These are phyloP conservation scores for Chrysoporthe puriensis DNA, from an alignment of 2,329 filamentous ascomycete species.

Conservation along the genomic window DNA sequence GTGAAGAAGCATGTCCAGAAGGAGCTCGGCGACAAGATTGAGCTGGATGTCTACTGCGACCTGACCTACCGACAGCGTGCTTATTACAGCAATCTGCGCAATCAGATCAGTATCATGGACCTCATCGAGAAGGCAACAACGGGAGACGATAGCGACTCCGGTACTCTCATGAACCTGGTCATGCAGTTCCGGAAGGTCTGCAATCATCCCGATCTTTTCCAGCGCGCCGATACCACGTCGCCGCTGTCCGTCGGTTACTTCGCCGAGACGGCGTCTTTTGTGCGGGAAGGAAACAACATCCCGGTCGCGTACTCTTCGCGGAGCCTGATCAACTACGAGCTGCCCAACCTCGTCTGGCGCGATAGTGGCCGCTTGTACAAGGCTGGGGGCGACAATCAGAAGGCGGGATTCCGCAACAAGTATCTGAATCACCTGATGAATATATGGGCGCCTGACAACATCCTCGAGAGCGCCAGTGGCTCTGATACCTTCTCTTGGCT, in stretches of 20 bases:
- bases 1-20: conserved; percentile 99
- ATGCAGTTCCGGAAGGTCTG: conserved; percentile 99
- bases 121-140: conserved; percentile 95
- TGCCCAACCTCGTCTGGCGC: conserved; percentile 83
- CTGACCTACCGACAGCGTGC: conserved; percentile 95
- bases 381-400: conserved; percentile 71
- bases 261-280: conserved; percentile 92
- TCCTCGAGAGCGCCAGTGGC: conserved; percentile 64
- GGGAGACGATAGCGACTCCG: conserved; percentile 92
- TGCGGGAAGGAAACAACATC: conserved; percentile 82
- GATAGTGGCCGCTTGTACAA: conserved; percentile 77
- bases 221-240: conserved; percentile 88
- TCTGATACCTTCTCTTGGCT: conserved; percentile 84
- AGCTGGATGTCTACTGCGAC: conserved; percentile 94
- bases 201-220: conserved; percentile 96
- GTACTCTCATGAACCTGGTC: conserved; percentile 97
- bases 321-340: conserved; percentile 80
- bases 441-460: conserved; percentile 82
- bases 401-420: conserved; percentile 79
- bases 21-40: conserved; percentile 98
- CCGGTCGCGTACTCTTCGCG: conserved; percentile 85
- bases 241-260: conserved; percentile 84
- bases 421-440: conserved; percentile 84
- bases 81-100: conserved; percentile 88
- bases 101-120: conserved; percentile 98